Evolutionary conservation across 495 filamentous ascomycete genomes (phyloP).

Genomic region (Aspergillus egyptiacus): DNA sequence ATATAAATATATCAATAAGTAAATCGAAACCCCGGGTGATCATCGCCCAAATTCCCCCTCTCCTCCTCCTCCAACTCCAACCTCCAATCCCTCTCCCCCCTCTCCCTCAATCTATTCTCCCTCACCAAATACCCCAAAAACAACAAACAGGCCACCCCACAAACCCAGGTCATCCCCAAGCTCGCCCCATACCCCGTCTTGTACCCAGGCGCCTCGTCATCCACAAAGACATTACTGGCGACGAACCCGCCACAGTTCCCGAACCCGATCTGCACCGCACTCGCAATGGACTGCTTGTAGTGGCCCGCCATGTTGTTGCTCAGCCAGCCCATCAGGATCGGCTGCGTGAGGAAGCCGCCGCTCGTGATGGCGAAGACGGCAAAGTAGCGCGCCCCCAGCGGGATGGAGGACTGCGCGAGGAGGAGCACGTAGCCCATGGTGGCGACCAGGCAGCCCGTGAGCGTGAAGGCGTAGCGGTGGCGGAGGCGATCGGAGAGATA

Average conservation of each 20-base stretch:
- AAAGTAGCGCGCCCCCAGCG: constrained; percentile 41
- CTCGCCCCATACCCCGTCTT: constrained; percentile 43
- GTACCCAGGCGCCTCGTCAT: constrained; percentile 44
- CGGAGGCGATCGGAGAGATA: constrained; percentile 42
- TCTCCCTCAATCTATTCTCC: constrained; percentile 51
- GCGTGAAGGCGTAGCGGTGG: constrained; percentile 47
- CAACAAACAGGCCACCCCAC: constrained; percentile 33
- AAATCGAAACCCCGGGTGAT: constrained; percentile 53
- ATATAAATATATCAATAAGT: constrained; percentile 37
- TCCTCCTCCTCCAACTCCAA: constrained; percentile 39
- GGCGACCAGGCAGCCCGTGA: constrained; percentile 40
- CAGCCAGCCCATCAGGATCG: constrained; percentile 48
- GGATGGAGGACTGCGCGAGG: constrained; percentile 32
- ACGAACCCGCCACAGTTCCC: constrained; percentile 51
- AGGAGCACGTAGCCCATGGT: constrained; percentile 48
- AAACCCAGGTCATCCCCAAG: constrained; percentile 47
- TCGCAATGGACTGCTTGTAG: constrained; percentile 50
- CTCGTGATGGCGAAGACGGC: constrained; percentile 44
- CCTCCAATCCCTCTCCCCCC: constrained; percentile 47
- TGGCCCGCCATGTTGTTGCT: constrained; percentile 51
- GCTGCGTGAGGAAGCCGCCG: constrained; percentile 43
- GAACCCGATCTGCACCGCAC: constrained; percentile 47
- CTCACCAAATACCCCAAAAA: constrained; percentile 41
- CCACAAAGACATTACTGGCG: constrained; percentile 48
- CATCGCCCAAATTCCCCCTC: constrained; percentile 53